Conservation (phyloP, 2,329 filamentous ascomycete genomes). For the Cercospora zeina region DNA sequence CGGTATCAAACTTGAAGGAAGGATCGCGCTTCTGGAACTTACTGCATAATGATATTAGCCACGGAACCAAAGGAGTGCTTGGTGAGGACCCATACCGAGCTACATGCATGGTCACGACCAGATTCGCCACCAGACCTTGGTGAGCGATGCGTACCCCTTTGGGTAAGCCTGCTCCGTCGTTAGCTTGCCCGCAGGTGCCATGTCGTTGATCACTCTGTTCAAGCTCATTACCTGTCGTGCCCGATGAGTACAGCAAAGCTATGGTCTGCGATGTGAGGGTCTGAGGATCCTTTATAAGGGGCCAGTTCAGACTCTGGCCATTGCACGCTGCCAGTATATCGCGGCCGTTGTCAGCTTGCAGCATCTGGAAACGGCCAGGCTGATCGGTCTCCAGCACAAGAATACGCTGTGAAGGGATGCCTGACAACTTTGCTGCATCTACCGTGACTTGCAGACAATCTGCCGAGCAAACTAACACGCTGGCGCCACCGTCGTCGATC, state of each 20-base stretch:
- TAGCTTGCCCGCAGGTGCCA: slow-evolving; percentile 7
- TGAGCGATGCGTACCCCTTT: slow-evolving; percentile 39
- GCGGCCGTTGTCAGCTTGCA: slow-evolving; percentile 37
- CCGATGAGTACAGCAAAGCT: slow-evolving; percentile 50
- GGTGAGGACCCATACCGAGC: slow-evolving; percentile 26
- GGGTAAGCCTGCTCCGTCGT: slow-evolving; percentile 41
- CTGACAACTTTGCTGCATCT: slow-evolving; percentile 52
- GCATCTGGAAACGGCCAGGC: slow-evolving; percentile 12
- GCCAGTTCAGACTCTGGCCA: slow-evolving; percentile 52
- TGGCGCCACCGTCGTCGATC: slow-evolving; percentile 45
- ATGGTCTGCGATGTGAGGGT: slow-evolving; percentile 57
- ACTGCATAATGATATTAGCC: background rate
- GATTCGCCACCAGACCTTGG: slow-evolving; percentile 27
- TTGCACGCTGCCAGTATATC: slow-evolving; percentile 50
- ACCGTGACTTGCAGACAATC: slow-evolving; percentile 50
- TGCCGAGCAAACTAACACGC: slow-evolving; percentile 50
- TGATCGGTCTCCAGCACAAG: slow-evolving; percentile 49
- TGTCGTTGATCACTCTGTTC: slow-evolving; percentile 17
- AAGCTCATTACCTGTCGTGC: slow-evolving; percentile 41
- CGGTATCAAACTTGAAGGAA: slow-evolving; percentile 3
- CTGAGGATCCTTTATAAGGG: slow-evolving; percentile 51
- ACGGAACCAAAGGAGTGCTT: background rate
- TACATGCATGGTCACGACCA: slow-evolving; percentile 17
- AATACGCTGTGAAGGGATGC: slow-evolving; percentile 49
- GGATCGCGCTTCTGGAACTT: background rate